phyloP scores from a whole-genome alignment of 2,329 filamentous ascomycete genomes.

The Beauveria asiatica region DNA sequence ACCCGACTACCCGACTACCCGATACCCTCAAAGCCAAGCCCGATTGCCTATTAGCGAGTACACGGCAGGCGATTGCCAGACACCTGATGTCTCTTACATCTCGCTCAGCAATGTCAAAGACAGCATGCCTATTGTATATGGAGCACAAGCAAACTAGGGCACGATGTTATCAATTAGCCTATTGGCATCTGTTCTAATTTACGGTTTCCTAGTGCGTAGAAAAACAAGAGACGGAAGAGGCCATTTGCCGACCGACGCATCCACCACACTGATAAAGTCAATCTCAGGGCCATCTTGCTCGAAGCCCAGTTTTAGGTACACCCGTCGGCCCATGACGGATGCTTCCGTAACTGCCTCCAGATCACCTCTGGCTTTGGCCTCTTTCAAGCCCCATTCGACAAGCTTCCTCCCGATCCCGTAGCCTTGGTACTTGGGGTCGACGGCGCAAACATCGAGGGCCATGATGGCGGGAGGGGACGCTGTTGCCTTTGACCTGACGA shows the following conservation, averaged over 20 bases:
- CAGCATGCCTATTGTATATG: constrained; percentile 11
- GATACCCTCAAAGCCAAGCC: too few relatives aligned
- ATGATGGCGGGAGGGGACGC: constrained; percentile 36
- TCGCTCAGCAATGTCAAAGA: background rate
- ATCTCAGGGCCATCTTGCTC: constrained; percentile 31
- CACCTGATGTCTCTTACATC: too few relatives aligned
- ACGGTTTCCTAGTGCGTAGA: constrained; percentile 28
- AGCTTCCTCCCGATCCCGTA: constrained; percentile 35
- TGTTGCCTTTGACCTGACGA: constrained; percentile 30
- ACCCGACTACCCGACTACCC: too few relatives aligned
- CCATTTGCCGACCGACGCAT: constrained; percentile 29
- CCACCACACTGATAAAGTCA: constrained; percentile 30
- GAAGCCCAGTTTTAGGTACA: constrained; percentile 40
- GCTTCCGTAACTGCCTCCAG: constrained; percentile 37
- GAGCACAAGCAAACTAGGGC: too few relatives aligned
- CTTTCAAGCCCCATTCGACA: constrained; percentile 39
- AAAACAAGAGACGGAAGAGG: constrained; percentile 37
- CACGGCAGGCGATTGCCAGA: too few relatives aligned
- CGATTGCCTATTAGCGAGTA: too few relatives aligned
- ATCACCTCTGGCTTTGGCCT: constrained; percentile 30
- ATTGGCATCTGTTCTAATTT: background rate
- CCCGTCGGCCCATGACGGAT: constrained; percentile 38
- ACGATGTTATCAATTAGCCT: too few relatives aligned
- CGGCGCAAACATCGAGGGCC: constrained; percentile 41
- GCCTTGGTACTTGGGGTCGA: constrained; percentile 45